Conservation (phyloP, 2,329 filamentous ascomycete species). For the Cryphonectria japonica region DNA sequence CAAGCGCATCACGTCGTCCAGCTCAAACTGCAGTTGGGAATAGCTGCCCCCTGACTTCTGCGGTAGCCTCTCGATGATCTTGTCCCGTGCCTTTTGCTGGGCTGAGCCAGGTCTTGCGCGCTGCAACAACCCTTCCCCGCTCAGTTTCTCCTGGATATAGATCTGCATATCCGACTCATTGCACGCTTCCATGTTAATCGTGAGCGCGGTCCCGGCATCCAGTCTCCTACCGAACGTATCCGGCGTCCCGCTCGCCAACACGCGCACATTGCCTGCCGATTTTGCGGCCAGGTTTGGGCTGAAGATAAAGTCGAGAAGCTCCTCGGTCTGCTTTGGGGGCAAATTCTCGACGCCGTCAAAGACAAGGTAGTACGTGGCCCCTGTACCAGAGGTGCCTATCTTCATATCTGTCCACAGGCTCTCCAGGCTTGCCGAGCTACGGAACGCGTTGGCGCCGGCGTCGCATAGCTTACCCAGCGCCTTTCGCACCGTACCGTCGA, state of each 20-base stretch:
- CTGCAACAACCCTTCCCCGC: constrained; percentile 29
- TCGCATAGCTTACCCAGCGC: constrained; percentile 33
- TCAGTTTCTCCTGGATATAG: constrained; percentile 31
- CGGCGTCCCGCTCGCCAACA: constrained; percentile 32
- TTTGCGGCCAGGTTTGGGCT: constrained; percentile 22
- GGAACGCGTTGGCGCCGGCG: constrained; percentile 20
- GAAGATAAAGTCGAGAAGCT: constrained; percentile 27
- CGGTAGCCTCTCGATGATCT: constrained; percentile 32
- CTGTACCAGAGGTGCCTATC: constrained; percentile 30
- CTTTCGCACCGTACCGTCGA: constrained; percentile 33
- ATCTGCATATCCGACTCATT: constrained; percentile 34
- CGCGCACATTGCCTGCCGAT: constrained; percentile 29
- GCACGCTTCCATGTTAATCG: constrained; percentile 31
- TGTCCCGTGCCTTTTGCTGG: constrained; percentile 31
- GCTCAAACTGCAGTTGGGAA: constrained; percentile 30
- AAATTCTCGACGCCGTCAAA: constrained; percentile 37
- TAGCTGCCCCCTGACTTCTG: constrained; percentile 31
- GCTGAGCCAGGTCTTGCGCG: constrained; percentile 30
- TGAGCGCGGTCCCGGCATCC: neutral
- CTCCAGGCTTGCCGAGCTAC: constrained; percentile 23
- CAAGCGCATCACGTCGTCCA: constrained; percentile 32
- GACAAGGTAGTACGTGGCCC: constrained; percentile 33
- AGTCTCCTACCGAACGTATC: constrained; percentile 4
- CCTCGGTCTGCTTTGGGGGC: constrained; percentile 19
- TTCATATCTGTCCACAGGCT: constrained; percentile 32